Percentiles rank a stretch among this genome's conserved stretches.
Evolutionary conservation across 2,329 filamentous ascomycete species (phyloP).

Genomic region (Cylindrodendrum hubeiense): DNA sequence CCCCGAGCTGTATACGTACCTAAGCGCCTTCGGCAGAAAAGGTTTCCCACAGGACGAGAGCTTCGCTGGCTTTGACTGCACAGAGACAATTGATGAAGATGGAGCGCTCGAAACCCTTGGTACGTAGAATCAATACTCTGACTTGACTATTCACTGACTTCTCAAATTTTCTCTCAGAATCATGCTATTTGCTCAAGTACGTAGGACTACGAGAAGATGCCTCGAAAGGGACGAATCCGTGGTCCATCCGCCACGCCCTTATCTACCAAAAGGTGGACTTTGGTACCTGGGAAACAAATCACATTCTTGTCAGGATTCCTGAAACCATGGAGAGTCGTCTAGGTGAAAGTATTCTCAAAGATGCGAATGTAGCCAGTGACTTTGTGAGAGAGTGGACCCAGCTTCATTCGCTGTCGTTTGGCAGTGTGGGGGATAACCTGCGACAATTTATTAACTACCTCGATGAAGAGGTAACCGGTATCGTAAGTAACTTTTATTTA

Average conservation of each 20-base stretch:
- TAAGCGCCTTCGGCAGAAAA: conserved; percentile 11
- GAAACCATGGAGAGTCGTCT: not conserved
- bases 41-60: not conserved
- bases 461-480: conserved; percentile 6
- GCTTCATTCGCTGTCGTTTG: conserved; percentile 6
- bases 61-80: not conserved
- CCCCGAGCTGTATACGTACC: not conserved
- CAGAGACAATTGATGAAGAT: not conserved
- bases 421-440: conserved; percentile 6
- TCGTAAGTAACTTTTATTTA: not conserved
- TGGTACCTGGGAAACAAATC: not conserved
- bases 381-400: conserved; percentile 3
- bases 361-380: not conserved
- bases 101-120: conserved; percentile 1
- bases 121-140: not conserved
- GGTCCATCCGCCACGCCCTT: conserved; percentile 12
- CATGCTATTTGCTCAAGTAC: conserved; percentile 16
- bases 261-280: conserved; percentile 9
- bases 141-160: not conserved
- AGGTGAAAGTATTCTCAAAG: not conserved
- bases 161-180: not conserved
- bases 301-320: conserved; percentile 8
- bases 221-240: not conserved
- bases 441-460: conserved; percentile 17
- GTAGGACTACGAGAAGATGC: not conserved